phyloP scores from a whole-genome alignment of 768 basidiomycete species.

The Vishniacozyma victoriae region DNA sequence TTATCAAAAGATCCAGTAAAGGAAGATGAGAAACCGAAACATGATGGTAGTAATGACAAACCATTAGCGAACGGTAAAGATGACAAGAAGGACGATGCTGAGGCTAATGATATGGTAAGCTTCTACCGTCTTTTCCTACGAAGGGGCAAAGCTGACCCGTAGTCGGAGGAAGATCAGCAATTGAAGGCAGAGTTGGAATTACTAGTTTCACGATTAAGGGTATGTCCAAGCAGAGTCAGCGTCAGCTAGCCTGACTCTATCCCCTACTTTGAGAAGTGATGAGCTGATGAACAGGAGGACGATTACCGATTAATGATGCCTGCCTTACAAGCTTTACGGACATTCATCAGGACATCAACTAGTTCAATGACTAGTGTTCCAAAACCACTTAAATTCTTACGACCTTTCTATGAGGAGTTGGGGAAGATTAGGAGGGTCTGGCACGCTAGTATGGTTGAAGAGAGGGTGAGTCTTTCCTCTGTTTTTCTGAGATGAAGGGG shows the following conservation, averaged over 20 bases:
- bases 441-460: slow-evolving; percentile 56
- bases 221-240: slow-evolving; percentile 44
- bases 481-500: too few relatives aligned
- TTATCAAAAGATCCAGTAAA: too few relatives aligned
- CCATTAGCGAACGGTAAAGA: too few relatives aligned
- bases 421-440: slow-evolving; percentile 77
- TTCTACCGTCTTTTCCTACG: too few relatives aligned
- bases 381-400: slow-evolving; percentile 95
- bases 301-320: slow-evolving; percentile 77
- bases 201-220: slow-evolving; percentile 89
- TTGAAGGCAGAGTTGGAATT: slow-evolving; percentile 92
- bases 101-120: too few relatives aligned
- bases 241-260: neutral
- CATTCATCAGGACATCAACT: slow-evolving; percentile 89
- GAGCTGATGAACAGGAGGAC: slow-evolving; percentile 60
- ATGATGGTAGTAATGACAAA: too few relatives aligned
- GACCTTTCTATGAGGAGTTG: slow-evolving; percentile 81
- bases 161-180: slow-evolving; percentile 94
- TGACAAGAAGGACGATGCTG: neutral
- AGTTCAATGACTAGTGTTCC: slow-evolving; percentile 99
- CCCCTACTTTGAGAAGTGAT: neutral
- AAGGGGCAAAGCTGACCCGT: too few relatives aligned
- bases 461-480: slow-evolving; percentile 45
- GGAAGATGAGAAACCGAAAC: too few relatives aligned
- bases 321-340: slow-evolving; percentile 86